These are phyloP conservation scores for Sporothrix mexicana DNA, from an alignment of 2,329 filamentous ascomycete species.

Conservation along the genomic window DNA sequence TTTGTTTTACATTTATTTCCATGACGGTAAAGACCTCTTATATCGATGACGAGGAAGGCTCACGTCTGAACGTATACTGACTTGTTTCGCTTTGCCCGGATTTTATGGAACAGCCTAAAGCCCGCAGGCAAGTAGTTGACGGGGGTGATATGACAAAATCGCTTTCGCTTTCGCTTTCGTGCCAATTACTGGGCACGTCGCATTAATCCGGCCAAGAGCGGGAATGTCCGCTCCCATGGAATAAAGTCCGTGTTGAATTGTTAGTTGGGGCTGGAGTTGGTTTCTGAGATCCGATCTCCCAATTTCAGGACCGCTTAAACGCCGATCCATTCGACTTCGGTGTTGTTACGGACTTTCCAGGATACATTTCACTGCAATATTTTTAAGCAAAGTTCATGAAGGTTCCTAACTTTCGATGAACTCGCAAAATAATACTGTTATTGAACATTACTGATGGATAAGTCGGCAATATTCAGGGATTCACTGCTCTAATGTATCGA, in stretches of 20 bases:
- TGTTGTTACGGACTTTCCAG: neutral
- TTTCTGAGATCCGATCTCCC: too few species aligned
- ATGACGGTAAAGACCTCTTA: neutral
- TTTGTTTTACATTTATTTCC: neutral
- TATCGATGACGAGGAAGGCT: neutral
- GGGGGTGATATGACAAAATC: neutral
- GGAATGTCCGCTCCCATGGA: neutral
- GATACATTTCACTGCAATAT: neutral
- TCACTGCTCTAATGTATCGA: neutral
- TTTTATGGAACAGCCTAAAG: neutral
- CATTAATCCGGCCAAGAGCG: too few species aligned
- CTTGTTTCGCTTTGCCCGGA: neutral
- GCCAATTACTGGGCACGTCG: neutral
- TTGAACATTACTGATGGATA: neutral
- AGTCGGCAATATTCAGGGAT: neutral
- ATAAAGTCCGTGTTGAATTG: neutral
- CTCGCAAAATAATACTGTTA: constrained; percentile 3
- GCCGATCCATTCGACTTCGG: neutral
- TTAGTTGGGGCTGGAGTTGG: neutral
- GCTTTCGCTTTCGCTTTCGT: neutral
- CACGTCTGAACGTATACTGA: neutral
- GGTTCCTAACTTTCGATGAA: neutral
- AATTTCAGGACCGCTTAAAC: too few species aligned
- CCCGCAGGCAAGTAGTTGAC: neutral
- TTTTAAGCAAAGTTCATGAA: neutral